Conservation (phyloP, 495 filamentous ascomycete genomes). For the Penicillium psychrofluorescens region DNA sequence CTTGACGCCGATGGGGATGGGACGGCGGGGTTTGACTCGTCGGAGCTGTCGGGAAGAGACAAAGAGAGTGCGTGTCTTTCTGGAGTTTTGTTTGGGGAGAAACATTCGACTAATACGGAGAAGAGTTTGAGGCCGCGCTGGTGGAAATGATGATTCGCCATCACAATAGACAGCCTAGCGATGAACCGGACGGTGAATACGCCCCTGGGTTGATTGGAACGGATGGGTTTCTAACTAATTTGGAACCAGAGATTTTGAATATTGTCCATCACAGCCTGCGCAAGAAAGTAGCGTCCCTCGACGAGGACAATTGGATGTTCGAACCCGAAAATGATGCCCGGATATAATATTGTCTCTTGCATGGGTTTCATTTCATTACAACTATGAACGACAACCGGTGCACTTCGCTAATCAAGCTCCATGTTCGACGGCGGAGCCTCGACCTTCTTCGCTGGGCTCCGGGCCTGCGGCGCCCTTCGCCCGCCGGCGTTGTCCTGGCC, state of each 20-base stretch:
- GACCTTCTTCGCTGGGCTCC: slow-evolving; percentile 35
- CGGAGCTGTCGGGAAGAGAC: slow-evolving; percentile 28
- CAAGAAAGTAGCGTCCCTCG: slow-evolving; percentile 61
- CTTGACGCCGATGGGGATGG: slow-evolving; percentile 16
- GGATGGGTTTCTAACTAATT: not conserved
- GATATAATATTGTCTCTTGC: slow-evolving; percentile 10
- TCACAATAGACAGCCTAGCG: slow-evolving; percentile 51
- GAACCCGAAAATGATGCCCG: slow-evolving; percentile 55
- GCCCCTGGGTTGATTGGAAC: not conserved
- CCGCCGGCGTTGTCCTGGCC: slow-evolving; percentile 36
- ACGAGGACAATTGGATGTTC: slow-evolving; percentile 89
- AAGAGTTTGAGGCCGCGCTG: slow-evolving; percentile 42
- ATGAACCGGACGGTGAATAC: slow-evolving; percentile 57
- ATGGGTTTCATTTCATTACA: slow-evolving; percentile 17
- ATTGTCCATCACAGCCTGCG: slow-evolving; percentile 64
- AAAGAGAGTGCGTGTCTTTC: slow-evolving; percentile 37
- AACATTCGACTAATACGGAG: not conserved
- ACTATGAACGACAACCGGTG: not conserved
- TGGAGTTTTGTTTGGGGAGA: not conserved
- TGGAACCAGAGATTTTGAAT: slow-evolving; percentile 56
- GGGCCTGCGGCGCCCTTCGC: slow-evolving; percentile 26
- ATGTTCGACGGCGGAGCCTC: slow-evolving; percentile 43
- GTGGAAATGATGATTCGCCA: slow-evolving; percentile 50
- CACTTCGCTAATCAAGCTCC: slow-evolving; percentile 42
- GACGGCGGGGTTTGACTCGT: slow-evolving; percentile 4